Base-by-base conservation (phyloP, 2,329 filamentous ascomycete genomes). In the Coniochaeta ligniaria region DNA sequence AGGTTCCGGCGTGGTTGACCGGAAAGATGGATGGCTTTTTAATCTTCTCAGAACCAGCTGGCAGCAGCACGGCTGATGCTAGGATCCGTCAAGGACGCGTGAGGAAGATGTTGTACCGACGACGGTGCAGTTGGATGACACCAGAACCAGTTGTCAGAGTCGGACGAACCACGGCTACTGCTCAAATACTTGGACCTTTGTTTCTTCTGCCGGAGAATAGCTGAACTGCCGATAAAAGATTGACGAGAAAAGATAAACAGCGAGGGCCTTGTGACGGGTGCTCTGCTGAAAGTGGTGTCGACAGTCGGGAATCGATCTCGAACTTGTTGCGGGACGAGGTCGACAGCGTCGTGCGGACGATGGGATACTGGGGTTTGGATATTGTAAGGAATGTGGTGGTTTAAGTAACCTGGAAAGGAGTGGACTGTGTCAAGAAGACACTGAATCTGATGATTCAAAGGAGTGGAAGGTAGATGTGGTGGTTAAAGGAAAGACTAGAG, bases 1-100 rank as follows among this genome's bases (percentile, higher is more conserved):
- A 45, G 26, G 24, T 26, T 17, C 24, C 24, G 24, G 33, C 33
- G 20, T 55, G 31, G 31, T 38, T 41, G 17, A 55, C 31, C 31
- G n/a, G 41, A 59, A 62, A 45, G 55, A 58, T 50, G 58, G 59
- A 58, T 57, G 62, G 62, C 59, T 59, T 62, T 62, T 60, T 63
- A 62, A 58, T 58, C 58, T 57, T 60, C 58, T 67, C 67, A 68
- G 66, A 66, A 62, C 68, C 66, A 68, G 66, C 64, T 66, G 63
- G 64, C 55, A 57, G 62, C 67, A 71, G 67, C 68, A 64, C 68
- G 66, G 68, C 69, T 71, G 68, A 63, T 62, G 41, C 61, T 55
- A 54, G 59, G 64, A 66, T 68, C 68, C 68, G 63, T 70, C 68
- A 68, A 71, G 68, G 68, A 69, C 64, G 54, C 58, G 54, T 62